Evolutionary conservation across 176 grass and related monocot genomes (phyloP).

Genomic region (Avena eriantha): DNA sequence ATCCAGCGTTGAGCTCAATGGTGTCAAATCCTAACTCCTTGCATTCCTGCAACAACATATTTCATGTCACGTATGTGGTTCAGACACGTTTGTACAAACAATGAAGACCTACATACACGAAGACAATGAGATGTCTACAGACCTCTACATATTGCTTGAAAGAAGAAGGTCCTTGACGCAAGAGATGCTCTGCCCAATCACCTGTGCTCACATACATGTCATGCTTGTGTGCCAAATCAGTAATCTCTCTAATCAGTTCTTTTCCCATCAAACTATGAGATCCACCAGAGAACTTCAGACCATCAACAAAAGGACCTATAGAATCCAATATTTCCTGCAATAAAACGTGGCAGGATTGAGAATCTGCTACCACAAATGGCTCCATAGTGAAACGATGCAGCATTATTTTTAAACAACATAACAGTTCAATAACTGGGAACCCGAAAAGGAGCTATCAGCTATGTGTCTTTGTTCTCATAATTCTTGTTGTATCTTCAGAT

Average conservation of each 20-base stretch:
- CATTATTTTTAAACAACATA: background rate
- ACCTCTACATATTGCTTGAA: slow-evolving; percentile 96
- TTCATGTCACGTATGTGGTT: background rate
- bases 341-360: background rate
- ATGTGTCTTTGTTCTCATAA: background rate
- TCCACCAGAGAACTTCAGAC: slow-evolving; percentile 91
- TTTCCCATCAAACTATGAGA: slow-evolving; percentile 84
- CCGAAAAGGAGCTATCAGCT: background rate
- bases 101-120: background rate
- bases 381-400: background rate
- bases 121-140: background rate
- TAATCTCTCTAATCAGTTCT: slow-evolving; percentile 71
- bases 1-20: slow-evolving; percentile 85
- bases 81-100: background rate
- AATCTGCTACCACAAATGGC: slow-evolving; percentile 2
- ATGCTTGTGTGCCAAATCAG: slow-evolving; percentile 81
- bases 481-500: background rate
- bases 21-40: slow-evolving; percentile 87
- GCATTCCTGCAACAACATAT: slow-evolving; percentile 66
- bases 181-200: slow-evolving; percentile 90
- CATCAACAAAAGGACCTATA: slow-evolving; percentile 74
- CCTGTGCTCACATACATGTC: slow-evolving; percentile 96
- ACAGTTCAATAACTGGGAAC: background rate
- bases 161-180: slow-evolving; percentile 74
- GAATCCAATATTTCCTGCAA: slow-evolving; percentile 74